Conservation (phyloP, 179 eudicot genomes). For the Silene noctiflora region DNA sequence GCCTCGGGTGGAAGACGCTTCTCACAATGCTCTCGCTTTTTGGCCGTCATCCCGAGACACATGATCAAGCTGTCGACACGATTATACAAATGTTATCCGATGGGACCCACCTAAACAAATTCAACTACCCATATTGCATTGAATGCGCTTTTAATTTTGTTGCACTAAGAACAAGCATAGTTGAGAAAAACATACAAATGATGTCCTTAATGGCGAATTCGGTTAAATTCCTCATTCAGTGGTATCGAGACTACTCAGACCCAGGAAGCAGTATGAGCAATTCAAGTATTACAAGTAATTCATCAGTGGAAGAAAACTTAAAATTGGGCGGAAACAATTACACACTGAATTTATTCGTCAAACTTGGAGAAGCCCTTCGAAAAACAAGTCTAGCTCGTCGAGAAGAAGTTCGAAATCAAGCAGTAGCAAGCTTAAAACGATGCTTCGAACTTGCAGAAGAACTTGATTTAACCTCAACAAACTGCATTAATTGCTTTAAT, state of each 20-base stretch:
- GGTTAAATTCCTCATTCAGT: conserved; percentile 57
- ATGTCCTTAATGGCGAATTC: conserved; percentile 81
- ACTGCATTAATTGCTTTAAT: conserved; percentile 57
- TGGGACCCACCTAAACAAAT: conserved; percentile 36
- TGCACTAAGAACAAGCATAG: conserved; percentile 41
- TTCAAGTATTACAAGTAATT: conserved; percentile 43
- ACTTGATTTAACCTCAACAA: conserved; percentile 55
- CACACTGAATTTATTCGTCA: conserved; percentile 50
- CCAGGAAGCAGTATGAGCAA: conserved; percentile 50
- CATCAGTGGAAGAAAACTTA: conserved; percentile 43
- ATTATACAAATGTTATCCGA: conserved; percentile 54
- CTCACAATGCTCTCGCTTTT: conserved; percentile 63
- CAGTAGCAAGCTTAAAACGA: conserved; percentile 55
- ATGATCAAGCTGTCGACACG: conserved; percentile 73
- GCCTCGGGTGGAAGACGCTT: conserved; percentile 73
- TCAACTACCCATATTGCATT: conserved; percentile 56
- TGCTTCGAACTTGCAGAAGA: conserved; percentile 67
- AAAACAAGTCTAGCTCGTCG: conserved; percentile 82
- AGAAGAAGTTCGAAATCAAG: conserved; percentile 88
- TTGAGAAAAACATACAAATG: conserved; percentile 64
- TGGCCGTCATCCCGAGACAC: conserved; percentile 70
- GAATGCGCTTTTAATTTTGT: conserved; percentile 76
- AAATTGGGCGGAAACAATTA: conserved; percentile 31
- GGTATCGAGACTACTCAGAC: conserved; percentile 61
- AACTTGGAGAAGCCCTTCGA: conserved; percentile 69